Base-by-base conservation (phyloP, 345 rosid species). In the Eucalyptus pumila region DNA sequence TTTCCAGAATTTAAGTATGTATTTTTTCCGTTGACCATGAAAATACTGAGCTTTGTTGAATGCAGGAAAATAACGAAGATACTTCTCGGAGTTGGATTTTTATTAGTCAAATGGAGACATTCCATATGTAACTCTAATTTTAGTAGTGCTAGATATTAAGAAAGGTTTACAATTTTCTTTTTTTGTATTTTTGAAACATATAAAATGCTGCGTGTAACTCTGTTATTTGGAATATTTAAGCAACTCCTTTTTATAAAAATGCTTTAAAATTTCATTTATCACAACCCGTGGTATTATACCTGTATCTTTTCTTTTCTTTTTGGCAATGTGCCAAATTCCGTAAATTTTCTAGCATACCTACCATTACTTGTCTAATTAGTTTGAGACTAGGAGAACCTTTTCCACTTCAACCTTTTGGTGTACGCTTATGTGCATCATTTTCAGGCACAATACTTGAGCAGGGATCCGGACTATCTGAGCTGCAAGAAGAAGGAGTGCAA, bases 401-500 rank as follows among this genome's bases (percentile, higher is more conserved):
- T 49, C 52, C 42, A n/a, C 16, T 86, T 30, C 58, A 5, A 40
- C 47, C 3, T n/a, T 51, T 45, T 42, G 80, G 80, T 32, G 80
- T 37, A 67, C 9, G 42, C 80, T 67, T 37, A 76, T 32, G 16
- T 88, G 50, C 62, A 26, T 42, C 30, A 37, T 19, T 45, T 48
- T 72, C 92, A 94, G 96, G 95, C 95, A 86, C 93, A 94, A 89
- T 91, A 37, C 62, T 11, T 93, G 93, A 92, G 88, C 21, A 92
- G 87, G 56, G 97, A 96, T 90, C 94, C 95, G 8, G 91, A 86
- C 32, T 96, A 96, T 81, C 88, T 95, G 45, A 87, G 88, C 42
- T 95, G 96, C 93, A 92, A 90, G 87, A 93, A 90, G 32, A 24
- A 88, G 48, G 89, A 91, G 80, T 93, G 95, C 93, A 54, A 90